Evolutionary conservation across 768 basidiomycete genomes (phyloP).

Genomic region (Rhodosporidiobolus odoratus): DNA sequence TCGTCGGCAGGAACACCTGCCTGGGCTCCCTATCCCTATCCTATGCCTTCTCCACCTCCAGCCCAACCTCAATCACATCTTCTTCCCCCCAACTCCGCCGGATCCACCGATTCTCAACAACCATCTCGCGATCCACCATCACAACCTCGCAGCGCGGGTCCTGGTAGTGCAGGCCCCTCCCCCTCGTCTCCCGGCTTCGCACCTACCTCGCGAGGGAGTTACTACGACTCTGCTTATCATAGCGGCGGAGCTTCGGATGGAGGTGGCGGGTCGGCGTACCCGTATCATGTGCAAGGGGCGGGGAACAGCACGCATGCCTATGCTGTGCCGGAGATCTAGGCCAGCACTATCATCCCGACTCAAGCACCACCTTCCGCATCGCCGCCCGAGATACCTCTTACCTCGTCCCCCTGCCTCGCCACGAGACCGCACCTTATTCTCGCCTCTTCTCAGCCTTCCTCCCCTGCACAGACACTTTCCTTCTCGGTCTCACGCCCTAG

Average conservation of each 20-base stretch:
- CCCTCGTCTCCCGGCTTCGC: constrained; percentile 4
- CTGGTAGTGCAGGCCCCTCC: background rate
- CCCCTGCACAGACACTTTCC: too few relatives aligned
- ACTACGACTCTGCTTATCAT: constrained; percentile 7
- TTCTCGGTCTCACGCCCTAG: background rate
- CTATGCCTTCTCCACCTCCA: background rate
- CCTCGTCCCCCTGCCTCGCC: too few relatives aligned
- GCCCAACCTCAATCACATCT: too few relatives aligned
- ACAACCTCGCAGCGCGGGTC: background rate
- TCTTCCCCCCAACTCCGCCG: background rate
- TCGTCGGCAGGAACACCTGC: background rate
- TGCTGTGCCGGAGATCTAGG: constrained; percentile 27
- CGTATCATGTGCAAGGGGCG: constrained; percentile 26
- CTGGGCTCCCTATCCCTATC: background rate
- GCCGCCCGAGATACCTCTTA: too few relatives aligned
- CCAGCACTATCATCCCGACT: too few relatives aligned
- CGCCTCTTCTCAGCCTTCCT: too few relatives aligned
- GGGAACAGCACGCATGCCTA: constrained; percentile 21
- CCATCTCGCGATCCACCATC: background rate
- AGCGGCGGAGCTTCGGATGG: constrained; percentile 3
- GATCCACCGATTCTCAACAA: background rate
- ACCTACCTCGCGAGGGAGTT: background rate
- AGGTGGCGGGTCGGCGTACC: constrained; percentile 6
- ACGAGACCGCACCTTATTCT: too few relatives aligned
- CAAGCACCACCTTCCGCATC: too few relatives aligned